Evolutionary conservation across 2,329 filamentous ascomycete species (phyloP).

Genomic region (Scortechinia acanthostroma): DNA sequence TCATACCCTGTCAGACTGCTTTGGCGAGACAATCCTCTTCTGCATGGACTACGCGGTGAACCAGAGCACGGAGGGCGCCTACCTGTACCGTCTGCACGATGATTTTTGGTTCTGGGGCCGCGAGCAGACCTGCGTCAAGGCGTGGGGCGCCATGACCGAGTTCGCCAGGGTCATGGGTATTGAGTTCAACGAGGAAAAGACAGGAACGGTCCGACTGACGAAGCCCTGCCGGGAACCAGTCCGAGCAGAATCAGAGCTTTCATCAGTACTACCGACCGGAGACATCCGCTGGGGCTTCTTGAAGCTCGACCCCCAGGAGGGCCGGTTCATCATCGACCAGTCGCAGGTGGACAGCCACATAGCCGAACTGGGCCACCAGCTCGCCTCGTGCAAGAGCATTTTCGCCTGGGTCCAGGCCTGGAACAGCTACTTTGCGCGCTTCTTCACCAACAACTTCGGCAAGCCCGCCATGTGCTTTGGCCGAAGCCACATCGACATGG

Average conservation of each 20-base stretch:
- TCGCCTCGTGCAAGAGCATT: slow-evolving; percentile 40
- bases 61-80: slow-evolving; percentile 38
- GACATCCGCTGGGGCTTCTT: slow-evolving; percentile 53
- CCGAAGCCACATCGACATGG: slow-evolving; percentile 43
- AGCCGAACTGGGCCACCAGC: slow-evolving; percentile 43
- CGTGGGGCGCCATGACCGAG: slow-evolving; percentile 47
- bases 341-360: slow-evolving; percentile 45
- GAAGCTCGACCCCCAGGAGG: slow-evolving; percentile 34
- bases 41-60: slow-evolving; percentile 61
- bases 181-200: slow-evolving; percentile 48
- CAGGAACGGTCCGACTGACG: slow-evolving; percentile 36
- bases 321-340: slow-evolving; percentile 45
- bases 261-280: slow-evolving; percentile 35
- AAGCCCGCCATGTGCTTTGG: slow-evolving; percentile 45
- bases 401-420: slow-evolving; percentile 53
- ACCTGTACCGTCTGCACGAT: slow-evolving; percentile 56
- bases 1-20: slow-evolving; percentile 47
- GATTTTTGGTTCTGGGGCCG: slow-evolving; percentile 64
- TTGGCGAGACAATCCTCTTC: slow-evolving; percentile 55
- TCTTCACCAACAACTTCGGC: slow-evolving; percentile 50
- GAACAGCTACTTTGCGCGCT: slow-evolving; percentile 47
- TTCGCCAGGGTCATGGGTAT: slow-evolving; percentile 50
- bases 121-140: slow-evolving; percentile 39
- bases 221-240: slow-evolving; percentile 6
- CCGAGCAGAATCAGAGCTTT: slow-evolving; percentile 5